These are phyloP conservation scores for Xerocomellus dryophilus DNA, from an alignment of 768 basidiomycete species.

Conservation along the genomic window DNA sequence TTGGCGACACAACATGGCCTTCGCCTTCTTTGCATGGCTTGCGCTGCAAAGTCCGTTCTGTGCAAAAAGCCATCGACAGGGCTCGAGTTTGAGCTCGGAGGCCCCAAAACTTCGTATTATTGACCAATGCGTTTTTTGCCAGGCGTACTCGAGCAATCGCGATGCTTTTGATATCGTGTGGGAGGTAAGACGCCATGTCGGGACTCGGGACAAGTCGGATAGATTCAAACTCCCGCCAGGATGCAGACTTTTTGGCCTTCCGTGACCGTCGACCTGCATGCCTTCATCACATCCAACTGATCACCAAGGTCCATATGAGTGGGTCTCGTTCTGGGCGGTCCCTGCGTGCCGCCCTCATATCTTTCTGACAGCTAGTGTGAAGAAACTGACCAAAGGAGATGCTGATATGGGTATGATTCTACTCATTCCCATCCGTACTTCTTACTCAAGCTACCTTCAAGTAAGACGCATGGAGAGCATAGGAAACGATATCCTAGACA, in stretches of 20 bases:
- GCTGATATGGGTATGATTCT: constrained; percentile 45
- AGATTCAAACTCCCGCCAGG: constrained; percentile 29
- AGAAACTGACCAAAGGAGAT: constrained; percentile 43
- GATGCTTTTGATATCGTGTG: constrained; percentile 46
- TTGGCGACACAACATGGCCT: constrained; percentile 4
- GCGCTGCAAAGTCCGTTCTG: neutral
- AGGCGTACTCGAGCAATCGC: constrained; percentile 35
- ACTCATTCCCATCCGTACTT: constrained; percentile 8
- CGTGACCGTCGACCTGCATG: constrained; percentile 49
- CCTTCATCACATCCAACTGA: constrained; percentile 47
- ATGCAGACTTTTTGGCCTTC: constrained; percentile 49
- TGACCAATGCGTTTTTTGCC: constrained; percentile 39
- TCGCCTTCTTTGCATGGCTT: constrained; percentile 11
- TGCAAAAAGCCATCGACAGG: neutral
- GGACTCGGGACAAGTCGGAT: too few relatives aligned
- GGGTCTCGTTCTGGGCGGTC: constrained; percentile 2
- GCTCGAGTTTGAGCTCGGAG: neutral
- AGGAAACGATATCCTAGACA: constrained; percentile 52
- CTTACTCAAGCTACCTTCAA: constrained; percentile 28
- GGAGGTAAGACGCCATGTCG: constrained; percentile 43
- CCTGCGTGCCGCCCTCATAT: neutral
- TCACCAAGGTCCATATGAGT: constrained; percentile 55
- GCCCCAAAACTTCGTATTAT: neutral
- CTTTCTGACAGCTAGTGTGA: constrained; percentile 49
- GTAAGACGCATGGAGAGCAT: constrained; percentile 48